Percentiles rank a stretch among this genome's conserved stretches.
Evolutionary conservation across 2,329 filamentous ascomycete species (phyloP).

Genomic region (Colletotrichum paranaense): DNA sequence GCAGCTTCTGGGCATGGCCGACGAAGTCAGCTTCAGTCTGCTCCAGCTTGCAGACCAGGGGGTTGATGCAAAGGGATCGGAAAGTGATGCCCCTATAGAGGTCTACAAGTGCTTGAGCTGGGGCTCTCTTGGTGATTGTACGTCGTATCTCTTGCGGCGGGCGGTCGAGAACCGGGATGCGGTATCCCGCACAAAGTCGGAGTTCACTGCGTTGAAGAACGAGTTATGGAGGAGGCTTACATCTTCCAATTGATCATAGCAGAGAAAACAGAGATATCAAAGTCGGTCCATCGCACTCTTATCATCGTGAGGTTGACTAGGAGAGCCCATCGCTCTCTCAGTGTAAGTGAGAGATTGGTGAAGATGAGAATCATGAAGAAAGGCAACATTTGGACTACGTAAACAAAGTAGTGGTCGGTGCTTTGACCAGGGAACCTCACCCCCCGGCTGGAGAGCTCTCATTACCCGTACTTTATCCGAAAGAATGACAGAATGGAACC

Average conservation of each 20-base stretch:
- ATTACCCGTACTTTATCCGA: conserved; percentile 12
- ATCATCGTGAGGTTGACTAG: not conserved
- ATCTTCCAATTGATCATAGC: not conserved
- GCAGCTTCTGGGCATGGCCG: conserved; percentile 77
- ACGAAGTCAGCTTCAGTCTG: conserved; percentile 82
- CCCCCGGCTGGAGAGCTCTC: not conserved
- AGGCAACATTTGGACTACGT: not conserved
- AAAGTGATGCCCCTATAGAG: not conserved
- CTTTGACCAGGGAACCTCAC: not conserved
- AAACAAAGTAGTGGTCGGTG: conserved; percentile 12
- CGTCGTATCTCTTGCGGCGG: conserved; percentile 2
- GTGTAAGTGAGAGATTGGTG: not conserved
- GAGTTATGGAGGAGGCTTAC: not conserved
- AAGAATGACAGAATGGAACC: conserved; percentile 12
- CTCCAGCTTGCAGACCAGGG: conserved; percentile 39
- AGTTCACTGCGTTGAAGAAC: not conserved
- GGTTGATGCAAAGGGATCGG: not conserved
- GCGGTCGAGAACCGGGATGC: conserved; percentile 13
- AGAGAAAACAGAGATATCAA: not conserved
- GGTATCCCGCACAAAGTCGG: not conserved
- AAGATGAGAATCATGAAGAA: not conserved
- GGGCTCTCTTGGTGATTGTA: not conserved
- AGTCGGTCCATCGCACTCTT: not conserved
- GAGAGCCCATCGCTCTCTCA: not conserved
- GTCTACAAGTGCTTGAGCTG: not conserved